These are phyloP conservation scores for Phytophthora lateralis DNA, from an alignment of 352 stramenopile species.

Conservation along the genomic window DNA sequence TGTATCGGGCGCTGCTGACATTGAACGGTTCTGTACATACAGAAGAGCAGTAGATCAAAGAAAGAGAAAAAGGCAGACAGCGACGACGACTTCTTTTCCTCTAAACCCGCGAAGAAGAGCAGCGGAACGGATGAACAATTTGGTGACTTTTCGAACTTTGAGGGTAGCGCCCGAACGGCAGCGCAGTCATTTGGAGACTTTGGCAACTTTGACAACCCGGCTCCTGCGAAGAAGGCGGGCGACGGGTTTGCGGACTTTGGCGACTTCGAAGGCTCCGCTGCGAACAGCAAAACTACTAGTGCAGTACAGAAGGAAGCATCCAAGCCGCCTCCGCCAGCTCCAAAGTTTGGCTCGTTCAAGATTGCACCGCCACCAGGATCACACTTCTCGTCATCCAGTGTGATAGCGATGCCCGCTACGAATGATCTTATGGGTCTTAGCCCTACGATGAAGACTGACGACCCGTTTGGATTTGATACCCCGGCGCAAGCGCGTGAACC, in stretches of 20 bases:
- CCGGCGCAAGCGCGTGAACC: conserved; percentile 28
- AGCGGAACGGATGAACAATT: conserved; percentile 25
- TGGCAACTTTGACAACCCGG: conserved; percentile 47
- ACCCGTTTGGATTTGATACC: conserved; percentile 65
- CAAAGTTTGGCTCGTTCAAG: conserved; percentile 74
- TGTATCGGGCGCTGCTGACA: neutral
- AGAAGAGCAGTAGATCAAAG: conserved; percentile 50
- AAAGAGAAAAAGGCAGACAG: conserved; percentile 48
- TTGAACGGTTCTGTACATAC: neutral
- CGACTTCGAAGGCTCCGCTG: conserved; percentile 46
- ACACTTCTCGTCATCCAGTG: conserved; percentile 44
- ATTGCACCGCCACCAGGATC: conserved; percentile 63
- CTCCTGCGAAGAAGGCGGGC: conserved; percentile 24
- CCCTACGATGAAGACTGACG: conserved; percentile 41
- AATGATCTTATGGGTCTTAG: conserved; percentile 80
- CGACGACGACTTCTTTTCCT: conserved; percentile 59
- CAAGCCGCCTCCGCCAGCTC: conserved; percentile 16
- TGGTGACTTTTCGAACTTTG: conserved; percentile 78
- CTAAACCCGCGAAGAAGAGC: conserved; percentile 34
- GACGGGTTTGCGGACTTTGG: conserved; percentile 59
- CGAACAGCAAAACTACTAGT: conserved; percentile 14
- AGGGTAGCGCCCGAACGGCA: conserved; percentile 40
- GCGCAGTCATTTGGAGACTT: conserved; percentile 53
- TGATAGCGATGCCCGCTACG: conserved; percentile 21
- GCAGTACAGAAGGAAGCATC: conserved; percentile 33